Base-by-base conservation (phyloP, 1,284 basidiomycete genomes). In the Butyriboletus appendiculatus region DNA sequence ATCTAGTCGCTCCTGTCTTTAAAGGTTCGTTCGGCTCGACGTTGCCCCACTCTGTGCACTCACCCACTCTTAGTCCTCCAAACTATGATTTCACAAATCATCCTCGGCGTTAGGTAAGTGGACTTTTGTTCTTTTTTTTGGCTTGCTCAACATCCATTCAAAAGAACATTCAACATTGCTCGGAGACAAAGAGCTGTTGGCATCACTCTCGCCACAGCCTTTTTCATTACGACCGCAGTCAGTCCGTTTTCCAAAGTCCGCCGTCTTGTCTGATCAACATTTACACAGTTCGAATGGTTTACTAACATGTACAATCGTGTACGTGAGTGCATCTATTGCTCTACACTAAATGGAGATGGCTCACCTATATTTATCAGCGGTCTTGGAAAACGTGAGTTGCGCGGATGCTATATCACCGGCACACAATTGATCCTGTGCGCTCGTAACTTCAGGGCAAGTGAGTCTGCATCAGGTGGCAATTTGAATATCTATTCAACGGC, bases 41-140 rank as follows among this genome's bases (percentile, higher is more conserved):
- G 1, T 30, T n/a, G 0, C 4, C 5, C 9, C 2, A 3, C 8
- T 30, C 7, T 46, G 28, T 26, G 6, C 15, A 7, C 55, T 55
- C n/a, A 58, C 2, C 0, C 34, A 4, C 32, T 28, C 39, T 28
- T 43, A 59, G 70, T 71, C 12, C 5, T 72, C 0, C 70, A 72
- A 61, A 66, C 61, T 5, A 71, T 72, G 66, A n/a, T 71, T 38
- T 72, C 72, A n/a, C 72, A 72, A 54, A 47, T 59, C 5, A 72
- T 72, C 26, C 56, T 72, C 7, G 71, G 70, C 3, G 57, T 74
- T 22, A 63, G 68, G 71, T 61, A 44, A 22, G 42, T 11, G 2
- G 9, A 3, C 22, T 41, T 30, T 7, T 1, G 26, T 30, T 16
- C 5, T 42, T 16, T 24, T n/a, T 35, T n/a, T 11, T 10, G 26